Evolutionary conservation across 106 monocot species (phyloP).

Genomic region (Alisma plantagoaquatica): DNA sequence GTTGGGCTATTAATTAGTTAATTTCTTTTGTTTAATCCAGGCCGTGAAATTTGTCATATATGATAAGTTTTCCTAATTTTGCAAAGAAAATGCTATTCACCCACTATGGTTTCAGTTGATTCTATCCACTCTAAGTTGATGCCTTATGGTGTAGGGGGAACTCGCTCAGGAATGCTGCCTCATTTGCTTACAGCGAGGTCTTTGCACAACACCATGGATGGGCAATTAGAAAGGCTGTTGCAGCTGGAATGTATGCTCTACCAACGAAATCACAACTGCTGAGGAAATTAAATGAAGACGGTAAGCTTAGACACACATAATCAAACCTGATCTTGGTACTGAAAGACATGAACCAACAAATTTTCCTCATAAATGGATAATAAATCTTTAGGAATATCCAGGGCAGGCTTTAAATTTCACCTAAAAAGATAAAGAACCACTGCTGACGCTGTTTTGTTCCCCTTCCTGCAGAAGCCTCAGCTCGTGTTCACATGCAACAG

Average conservation of each 20-base stretch:
- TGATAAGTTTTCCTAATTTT: too few relatives aligned
- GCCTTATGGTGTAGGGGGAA: slow-evolving; percentile 76
- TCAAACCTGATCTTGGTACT: background rate
- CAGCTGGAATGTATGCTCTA: slow-evolving; percentile 65
- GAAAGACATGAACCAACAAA: too few relatives aligned
- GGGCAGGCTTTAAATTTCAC: too few relatives aligned
- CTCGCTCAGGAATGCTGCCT: slow-evolving; percentile 68
- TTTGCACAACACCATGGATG: slow-evolving; percentile 91
- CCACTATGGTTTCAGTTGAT: too few relatives aligned
- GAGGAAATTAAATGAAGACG: slow-evolving; percentile 83
- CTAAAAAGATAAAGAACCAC: too few relatives aligned
- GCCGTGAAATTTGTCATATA: too few relatives aligned
- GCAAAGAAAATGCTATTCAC: too few relatives aligned
- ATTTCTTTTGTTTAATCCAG: too few relatives aligned
- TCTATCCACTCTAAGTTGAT: too few relatives aligned
- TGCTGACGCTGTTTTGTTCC: background rate
- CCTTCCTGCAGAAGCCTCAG: slow-evolving; percentile 45
- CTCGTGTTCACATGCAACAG: slow-evolving; percentile 68
- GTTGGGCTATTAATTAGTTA: too few relatives aligned
- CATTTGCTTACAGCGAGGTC: slow-evolving; percentile 63
- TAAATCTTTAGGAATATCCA: background rate
- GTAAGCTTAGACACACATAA: slow-evolving; percentile 14
- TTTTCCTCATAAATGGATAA: background rate
- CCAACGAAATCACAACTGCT: slow-evolving; percentile 74
- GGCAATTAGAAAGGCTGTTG: slow-evolving; percentile 78